Conservation (phyloP, 768 basidiomycete genomes). For the Termitomyces sp. region DNA sequence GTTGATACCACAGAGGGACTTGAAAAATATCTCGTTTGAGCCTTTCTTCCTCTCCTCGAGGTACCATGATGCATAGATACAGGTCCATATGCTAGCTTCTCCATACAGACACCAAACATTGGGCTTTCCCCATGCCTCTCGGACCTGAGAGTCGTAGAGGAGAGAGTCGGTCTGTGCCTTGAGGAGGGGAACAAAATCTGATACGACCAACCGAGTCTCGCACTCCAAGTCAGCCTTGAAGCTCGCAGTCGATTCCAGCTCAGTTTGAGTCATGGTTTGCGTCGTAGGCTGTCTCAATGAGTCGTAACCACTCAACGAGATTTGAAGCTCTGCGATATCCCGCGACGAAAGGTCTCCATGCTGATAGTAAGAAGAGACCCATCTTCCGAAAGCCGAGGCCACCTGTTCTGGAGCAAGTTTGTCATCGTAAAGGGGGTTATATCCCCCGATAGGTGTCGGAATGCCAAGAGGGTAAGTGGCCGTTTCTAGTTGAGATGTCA, state of each 20-base stretch:
- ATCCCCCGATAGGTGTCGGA: neutral
- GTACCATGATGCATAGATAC: constrained; percentile 1
- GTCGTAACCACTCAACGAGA: neutral
- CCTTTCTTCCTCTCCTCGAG: neutral
- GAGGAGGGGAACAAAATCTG: neutral
- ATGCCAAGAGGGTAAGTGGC: constrained; percentile 4
- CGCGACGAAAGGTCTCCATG: constrained; percentile 1
- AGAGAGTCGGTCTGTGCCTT: neutral
- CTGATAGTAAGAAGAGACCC: constrained; percentile 5
- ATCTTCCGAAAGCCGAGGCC: neutral
- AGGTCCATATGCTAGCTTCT: constrained; percentile 3
- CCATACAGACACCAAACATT: constrained; percentile 1
- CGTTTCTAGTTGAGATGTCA: neutral
- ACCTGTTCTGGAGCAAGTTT: neutral
- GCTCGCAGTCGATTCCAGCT: neutral
- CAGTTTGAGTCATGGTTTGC: neutral
- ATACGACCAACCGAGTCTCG: neutral
- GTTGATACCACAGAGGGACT: neutral
- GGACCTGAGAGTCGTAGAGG: neutral
- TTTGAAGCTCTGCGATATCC: neutral
- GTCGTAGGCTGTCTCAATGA: neutral
- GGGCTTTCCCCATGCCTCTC: neutral
- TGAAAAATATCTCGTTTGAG: neutral
- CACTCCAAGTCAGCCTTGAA: neutral
- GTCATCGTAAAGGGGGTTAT: constrained; percentile 2